Base-by-base conservation (phyloP, 805 yeast species). In the Lipomyces orientalis region DNA sequence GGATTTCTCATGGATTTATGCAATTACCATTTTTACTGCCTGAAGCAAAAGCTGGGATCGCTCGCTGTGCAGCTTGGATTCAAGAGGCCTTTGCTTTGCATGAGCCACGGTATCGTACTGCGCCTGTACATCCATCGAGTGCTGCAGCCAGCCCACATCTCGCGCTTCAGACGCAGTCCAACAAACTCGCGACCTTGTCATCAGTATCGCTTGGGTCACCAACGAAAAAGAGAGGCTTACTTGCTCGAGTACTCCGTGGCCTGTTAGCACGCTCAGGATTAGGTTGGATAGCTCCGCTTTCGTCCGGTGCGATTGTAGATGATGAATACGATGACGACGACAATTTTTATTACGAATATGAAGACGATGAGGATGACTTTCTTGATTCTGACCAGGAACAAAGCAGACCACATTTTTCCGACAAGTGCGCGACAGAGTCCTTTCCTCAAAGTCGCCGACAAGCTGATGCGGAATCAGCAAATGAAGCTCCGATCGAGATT, bases 1-100 rank as follows among this genome's bases (percentile, higher is more conserved):
- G 78, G 8, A 61, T 73, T 16, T 73, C 76, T 9, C 77, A 75
- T 56, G 77, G 75, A 9, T 75, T 75, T 60, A 62, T 75, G 52
- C 75, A 73, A 56, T 55, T 75, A 60, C 67, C 68, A 14, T 64
- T 73, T 43, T 58, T 75, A 25, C 63, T 76, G 51, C 77, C 78
- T 2, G 78, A 76, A 55, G 73, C 73, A 34, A 61, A 63, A 49
- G 67, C 64, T 10, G 74, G 71, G 43, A 64, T 71, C n/a, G 64
- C 65, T 34, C 58, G 75, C 57, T 71, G 76, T 35, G 72, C 72
- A 22, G 62, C 39, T 43, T 75, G 78, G 78, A 69, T 75, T 14
- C 72, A 69, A 54, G 72, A 69, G 37, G 61, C 70, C 22, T 69
- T 69, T 57, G 31, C 59, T 12, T 16, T 54, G 34, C 33, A 29